Conservation (phyloP, 2,329 filamentous ascomycete genomes). For the Hypoxylon sp. region DNA sequence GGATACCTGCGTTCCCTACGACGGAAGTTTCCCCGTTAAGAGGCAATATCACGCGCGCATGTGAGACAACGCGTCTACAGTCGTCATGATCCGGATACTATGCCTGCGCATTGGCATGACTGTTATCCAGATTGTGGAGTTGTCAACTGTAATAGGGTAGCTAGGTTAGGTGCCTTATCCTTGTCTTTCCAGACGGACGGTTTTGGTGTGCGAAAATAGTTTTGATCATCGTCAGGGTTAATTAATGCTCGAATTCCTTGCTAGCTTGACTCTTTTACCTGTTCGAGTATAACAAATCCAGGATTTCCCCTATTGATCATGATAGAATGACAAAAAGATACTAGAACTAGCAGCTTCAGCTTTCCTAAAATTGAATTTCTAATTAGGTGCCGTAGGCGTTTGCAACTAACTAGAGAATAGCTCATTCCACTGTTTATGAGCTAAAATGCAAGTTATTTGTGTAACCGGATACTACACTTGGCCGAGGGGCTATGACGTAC, state of each 20-base stretch:
- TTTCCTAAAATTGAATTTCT: conserved; percentile 18
- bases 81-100: conserved; percentile 1
- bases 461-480: conserved; percentile 11
- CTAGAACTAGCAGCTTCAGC: conserved; percentile 22
- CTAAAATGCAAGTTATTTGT: conserved; percentile 19
- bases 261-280: conserved; percentile 20
- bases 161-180: conserved; percentile 4
- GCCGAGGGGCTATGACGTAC: conserved; percentile 40
- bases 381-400: conserved; percentile 14
- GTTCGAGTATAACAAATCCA: conserved; percentile 25
- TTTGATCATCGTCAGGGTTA: conserved; percentile 23
- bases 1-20: conserved; percentile 18
- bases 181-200: conserved; percentile 18
- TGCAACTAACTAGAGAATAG: conserved; percentile 15
- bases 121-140: not conserved
- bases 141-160: not conserved
- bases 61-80: conserved; percentile 17
- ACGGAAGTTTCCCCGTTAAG: conserved; percentile 1
- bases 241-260: conserved; percentile 21
- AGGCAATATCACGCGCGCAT: conserved; percentile 7
- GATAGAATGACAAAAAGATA: conserved; percentile 28
- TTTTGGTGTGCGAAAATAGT: conserved; percentile 12
- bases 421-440: conserved; percentile 33
- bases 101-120: not conserved
- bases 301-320: conserved; percentile 17